Evolutionary conservation across 2,329 filamentous ascomycete species (phyloP).

Genomic region (Colletotrichum kahawae): DNA sequence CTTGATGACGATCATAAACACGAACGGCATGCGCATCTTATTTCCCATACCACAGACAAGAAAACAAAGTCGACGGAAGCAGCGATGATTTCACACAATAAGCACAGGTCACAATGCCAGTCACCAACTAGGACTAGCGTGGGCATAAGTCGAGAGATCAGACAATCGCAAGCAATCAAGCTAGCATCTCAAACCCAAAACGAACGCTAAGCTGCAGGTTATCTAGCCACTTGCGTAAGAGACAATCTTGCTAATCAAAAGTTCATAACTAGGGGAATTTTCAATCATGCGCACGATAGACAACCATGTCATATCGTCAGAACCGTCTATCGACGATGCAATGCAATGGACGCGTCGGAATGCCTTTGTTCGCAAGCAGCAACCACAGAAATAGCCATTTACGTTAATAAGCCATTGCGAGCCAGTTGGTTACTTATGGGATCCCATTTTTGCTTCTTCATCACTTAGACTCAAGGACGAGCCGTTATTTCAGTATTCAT

Average conservation of each 20-base stretch:
- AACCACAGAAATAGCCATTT: neutral
- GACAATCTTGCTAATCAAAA: neutral
- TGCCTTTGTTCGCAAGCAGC: neutral
- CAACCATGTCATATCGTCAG: neutral
- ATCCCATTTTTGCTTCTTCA: neutral
- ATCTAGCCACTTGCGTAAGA: neutral
- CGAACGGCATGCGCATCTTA: neutral
- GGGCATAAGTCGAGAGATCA: neutral
- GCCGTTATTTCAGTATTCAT: neutral
- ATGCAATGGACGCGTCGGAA: neutral
- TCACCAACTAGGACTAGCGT: neutral
- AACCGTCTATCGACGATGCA: neutral
- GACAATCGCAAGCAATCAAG: neutral
- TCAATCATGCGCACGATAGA: neutral
- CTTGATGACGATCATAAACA: neutral
- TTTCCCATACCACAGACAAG: neutral
- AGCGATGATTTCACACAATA: neutral
- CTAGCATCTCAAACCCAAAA: neutral
- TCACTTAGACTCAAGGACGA: neutral
- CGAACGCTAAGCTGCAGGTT: neutral
- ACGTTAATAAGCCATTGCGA: neutral
- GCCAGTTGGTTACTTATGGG: neutral
- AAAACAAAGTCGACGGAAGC: neutral
- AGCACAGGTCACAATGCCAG: neutral
- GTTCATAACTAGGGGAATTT: neutral